Evolutionary conservation across 2,329 filamentous ascomycete genomes (phyloP).

Genomic region (Xylaria sp.): DNA sequence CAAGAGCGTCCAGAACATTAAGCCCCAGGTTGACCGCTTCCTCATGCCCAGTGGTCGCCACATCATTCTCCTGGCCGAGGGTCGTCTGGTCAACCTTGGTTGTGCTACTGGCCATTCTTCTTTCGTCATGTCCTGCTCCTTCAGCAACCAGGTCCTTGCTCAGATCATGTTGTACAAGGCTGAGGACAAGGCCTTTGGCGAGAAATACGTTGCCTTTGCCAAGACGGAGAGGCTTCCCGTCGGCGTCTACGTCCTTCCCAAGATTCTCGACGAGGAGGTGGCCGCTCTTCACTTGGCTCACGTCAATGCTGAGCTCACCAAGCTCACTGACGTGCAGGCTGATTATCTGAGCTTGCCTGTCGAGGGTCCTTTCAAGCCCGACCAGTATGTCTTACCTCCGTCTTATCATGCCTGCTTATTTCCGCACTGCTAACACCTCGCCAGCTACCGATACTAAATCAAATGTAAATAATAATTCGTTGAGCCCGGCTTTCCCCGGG

Average conservation of each 20-base stretch:
- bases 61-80: slow-evolving; percentile 98
- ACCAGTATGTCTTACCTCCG: slow-evolving; percentile 71
- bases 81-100: slow-evolving; percentile 98
- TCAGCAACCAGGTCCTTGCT: slow-evolving; percentile 99
- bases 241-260: slow-evolving; percentile 96
- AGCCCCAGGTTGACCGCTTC: slow-evolving; percentile 99
- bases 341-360: slow-evolving; percentile 90
- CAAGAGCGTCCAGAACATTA: slow-evolving; percentile 95
- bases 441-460: slow-evolving; percentile 74
- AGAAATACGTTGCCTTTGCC: slow-evolving; percentile 97
- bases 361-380: slow-evolving; percentile 95
- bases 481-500: slow-evolving; percentile 15
- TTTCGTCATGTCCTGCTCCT: slow-evolving; percentile 99
- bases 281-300: slow-evolving; percentile 92
- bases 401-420: slow-evolving; percentile 1
- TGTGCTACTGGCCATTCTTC: slow-evolving; percentile 99
- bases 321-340: slow-evolving; percentile 84
- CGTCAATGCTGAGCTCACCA: slow-evolving; percentile 93
- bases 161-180: slow-evolving; percentile 99
- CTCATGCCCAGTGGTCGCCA: slow-evolving; percentile 91
- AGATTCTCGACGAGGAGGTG: slow-evolving; percentile 99
- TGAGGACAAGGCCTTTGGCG: slow-evolving; percentile 83
- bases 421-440: slow-evolving; percentile 44
- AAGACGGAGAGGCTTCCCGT: slow-evolving; percentile 89
- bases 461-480: slow-evolving; percentile 42